Evolutionary conservation across 1,284 basidiomycete species (phyloP).

Genomic region (Ganoderma resinaceum): DNA sequence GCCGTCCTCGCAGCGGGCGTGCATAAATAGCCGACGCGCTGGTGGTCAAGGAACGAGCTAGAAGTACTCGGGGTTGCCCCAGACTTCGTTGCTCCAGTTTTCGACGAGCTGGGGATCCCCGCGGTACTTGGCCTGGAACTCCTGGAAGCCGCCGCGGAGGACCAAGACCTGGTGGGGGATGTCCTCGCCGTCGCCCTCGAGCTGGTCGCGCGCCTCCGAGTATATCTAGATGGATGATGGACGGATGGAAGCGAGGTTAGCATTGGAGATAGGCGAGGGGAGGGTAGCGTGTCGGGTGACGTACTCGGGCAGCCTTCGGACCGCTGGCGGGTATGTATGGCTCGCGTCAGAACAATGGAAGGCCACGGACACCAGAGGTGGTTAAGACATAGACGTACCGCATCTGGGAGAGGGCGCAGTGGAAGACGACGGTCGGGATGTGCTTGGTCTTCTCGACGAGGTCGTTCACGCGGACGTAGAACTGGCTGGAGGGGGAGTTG

Average conservation of each 20-base stretch:
- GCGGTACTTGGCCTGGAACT: slow-evolving; percentile 75
- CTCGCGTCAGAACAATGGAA: slow-evolving; percentile 5
- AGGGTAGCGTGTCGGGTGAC: slow-evolving; percentile 28
- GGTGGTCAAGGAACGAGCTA: slow-evolving; percentile 1
- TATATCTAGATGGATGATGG: slow-evolving; percentile 62
- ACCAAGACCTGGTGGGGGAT: slow-evolving; percentile 63
- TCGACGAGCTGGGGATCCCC: slow-evolving; percentile 76
- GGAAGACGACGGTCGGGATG: slow-evolving; percentile 72
- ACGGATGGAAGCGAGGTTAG: neutral
- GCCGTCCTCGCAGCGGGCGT: neutral
- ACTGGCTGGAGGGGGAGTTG: slow-evolving; percentile 67
- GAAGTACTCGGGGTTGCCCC: slow-evolving; percentile 44
- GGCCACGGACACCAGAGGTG: neutral
- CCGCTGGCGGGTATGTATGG: slow-evolving; percentile 52
- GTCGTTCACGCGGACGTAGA: slow-evolving; percentile 60
- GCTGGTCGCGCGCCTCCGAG: slow-evolving; percentile 57
- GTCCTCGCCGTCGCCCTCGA: slow-evolving; percentile 47
- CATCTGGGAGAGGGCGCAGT: slow-evolving; percentile 77
- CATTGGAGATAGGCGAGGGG: neutral
- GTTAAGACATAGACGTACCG: slow-evolving; percentile 54
- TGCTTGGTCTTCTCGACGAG: slow-evolving; percentile 68
- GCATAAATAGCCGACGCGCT: neutral
- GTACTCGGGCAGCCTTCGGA: slow-evolving; percentile 75
- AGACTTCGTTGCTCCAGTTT: slow-evolving; percentile 72
- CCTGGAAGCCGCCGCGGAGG: slow-evolving; percentile 72